Evolutionary conservation across 495 filamentous ascomycete species (phyloP).

Genomic region (Penicillium waksmanii): DNA sequence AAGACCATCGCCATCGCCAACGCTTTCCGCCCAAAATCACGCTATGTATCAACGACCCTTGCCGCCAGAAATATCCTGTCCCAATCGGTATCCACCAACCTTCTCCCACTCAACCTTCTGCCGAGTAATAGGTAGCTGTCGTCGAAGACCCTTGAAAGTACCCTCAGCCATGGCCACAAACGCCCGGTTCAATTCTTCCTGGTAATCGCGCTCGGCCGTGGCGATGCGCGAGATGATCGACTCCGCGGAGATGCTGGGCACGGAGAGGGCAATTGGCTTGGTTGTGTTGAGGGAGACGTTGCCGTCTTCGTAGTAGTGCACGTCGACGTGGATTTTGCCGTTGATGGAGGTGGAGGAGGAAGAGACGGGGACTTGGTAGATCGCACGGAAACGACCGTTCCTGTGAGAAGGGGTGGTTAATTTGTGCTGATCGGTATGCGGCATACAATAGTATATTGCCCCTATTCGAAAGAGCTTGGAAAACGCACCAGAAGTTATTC

Average conservation of each 20-base stretch:
- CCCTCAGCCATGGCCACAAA: constrained; percentile 90
- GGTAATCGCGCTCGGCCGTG: constrained; percentile 82
- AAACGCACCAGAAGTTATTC: constrained; percentile 86
- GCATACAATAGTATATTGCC: too few relatives aligned
- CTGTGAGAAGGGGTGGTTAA: constrained; percentile 42
- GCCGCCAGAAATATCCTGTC: constrained; percentile 64
- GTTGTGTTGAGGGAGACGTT: constrained; percentile 90
- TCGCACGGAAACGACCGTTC: constrained; percentile 95
- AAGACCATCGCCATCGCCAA: background rate
- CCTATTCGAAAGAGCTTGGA: background rate
- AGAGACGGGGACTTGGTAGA: constrained; percentile 68
- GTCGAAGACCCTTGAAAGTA: constrained; percentile 87
- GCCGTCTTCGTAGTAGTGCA: constrained; percentile 99
- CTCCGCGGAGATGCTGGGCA: constrained; percentile 63
- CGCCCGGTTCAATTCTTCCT: constrained; percentile 91
- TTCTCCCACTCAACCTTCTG: constrained; percentile 99
- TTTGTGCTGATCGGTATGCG: background rate
- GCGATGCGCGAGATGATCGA: constrained; percentile 77
- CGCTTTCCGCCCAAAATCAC: background rate
- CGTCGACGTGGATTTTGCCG: constrained; percentile 58
- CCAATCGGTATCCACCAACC: constrained; percentile 89
- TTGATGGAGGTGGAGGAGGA: constrained; percentile 53
- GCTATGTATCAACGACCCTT: constrained; percentile 36
- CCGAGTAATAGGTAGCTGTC: constrained; percentile 93
- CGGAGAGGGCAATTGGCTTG: constrained; percentile 68